These are phyloP conservation scores for Gigaspora rosea DNA, from an alignment of 192 early-diverging fungal genomes.

Conservation along the genomic window DNA sequence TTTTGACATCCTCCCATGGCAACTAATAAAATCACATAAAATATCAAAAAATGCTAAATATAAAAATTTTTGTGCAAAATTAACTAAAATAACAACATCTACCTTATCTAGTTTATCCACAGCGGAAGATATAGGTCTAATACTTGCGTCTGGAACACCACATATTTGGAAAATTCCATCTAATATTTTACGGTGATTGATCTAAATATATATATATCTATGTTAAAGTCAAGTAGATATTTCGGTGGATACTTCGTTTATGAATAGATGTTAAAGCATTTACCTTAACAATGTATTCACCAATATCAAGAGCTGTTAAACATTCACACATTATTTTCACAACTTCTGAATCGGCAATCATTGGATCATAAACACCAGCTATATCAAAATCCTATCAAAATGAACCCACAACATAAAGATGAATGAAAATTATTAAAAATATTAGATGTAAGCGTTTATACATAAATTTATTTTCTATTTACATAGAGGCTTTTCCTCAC, in stretches of 20 bases:
- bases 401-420: neutral
- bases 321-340: conserved; percentile 82
- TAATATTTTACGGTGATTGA: conserved; percentile 96
- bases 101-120: conserved; percentile 98
- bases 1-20: conserved; percentile 91
- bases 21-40: conserved; percentile 39
- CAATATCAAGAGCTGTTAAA: conserved; percentile 78
- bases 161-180: conserved; percentile 98
- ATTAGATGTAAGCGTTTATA: neutral
- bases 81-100: neutral
- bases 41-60: neutral
- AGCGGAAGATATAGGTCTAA: conserved; percentile 92
- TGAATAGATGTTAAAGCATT: no score
- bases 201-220: conserved; percentile 37
- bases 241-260: no score
- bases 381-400: conserved; percentile 88
- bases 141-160: conserved; percentile 86
- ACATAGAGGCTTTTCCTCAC: no score
- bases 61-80: neutral
- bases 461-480: neutral
- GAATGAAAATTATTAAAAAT: neutral
- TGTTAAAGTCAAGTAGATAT: neutral
- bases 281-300: conserved; percentile 88
- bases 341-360: conserved; percentile 97
- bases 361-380: conserved; percentile 90